Percentiles rank a stretch among this genome's conserved stretches.
Evolutionary conservation across 2,329 filamentous ascomycete species (phyloP).

Genomic region (Pestalotiopsis sp.): DNA sequence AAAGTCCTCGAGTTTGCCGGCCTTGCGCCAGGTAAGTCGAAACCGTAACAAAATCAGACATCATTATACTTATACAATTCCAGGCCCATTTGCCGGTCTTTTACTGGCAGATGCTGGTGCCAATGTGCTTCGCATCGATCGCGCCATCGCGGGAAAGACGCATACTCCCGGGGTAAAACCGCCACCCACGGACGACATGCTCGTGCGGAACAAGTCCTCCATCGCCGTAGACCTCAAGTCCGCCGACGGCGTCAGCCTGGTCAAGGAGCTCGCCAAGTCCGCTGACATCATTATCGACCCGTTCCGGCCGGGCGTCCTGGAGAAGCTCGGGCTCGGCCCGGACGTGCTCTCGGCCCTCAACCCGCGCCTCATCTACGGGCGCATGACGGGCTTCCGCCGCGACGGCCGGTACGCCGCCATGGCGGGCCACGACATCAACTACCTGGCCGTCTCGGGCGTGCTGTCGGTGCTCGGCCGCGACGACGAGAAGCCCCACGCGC

Average conservation of each 20-base stretch:
- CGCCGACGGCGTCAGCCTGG: slow-evolving; percentile 61
- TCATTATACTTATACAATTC: slow-evolving; percentile 13
- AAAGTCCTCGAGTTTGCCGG: slow-evolving; percentile 64
- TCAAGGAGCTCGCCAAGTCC: slow-evolving; percentile 64
- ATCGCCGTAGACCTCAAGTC: slow-evolving; percentile 81
- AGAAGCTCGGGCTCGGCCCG: slow-evolving; percentile 80
- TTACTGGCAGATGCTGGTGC: slow-evolving; percentile 90
- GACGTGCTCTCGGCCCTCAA: slow-evolving; percentile 68
- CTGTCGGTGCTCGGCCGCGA: slow-evolving; percentile 74
- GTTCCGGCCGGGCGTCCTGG: slow-evolving; percentile 87
- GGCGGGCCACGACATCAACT: slow-evolving; percentile 97
- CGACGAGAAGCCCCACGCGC: slow-evolving; percentile 73
- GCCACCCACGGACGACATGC: slow-evolving; percentile 64
- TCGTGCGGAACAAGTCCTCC: slow-evolving; percentile 80
- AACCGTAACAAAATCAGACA: too few species aligned
- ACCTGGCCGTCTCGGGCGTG: slow-evolving; percentile 85
- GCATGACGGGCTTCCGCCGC: slow-evolving; percentile 87
- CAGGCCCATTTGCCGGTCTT: slow-evolving; percentile 86
- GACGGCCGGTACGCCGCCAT: slow-evolving; percentile 85
- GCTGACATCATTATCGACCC: slow-evolving; percentile 90
- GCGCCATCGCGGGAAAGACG: slow-evolving; percentile 47
- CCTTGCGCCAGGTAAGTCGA: slow-evolving; percentile 59
- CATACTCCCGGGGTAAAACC: slow-evolving; percentile 36
- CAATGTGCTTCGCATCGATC: slow-evolving; percentile 84
- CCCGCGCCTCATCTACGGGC: slow-evolving; percentile 75